Evolutionary conservation across 1,139 yeast genomes (phyloP).

Genomic region (Chernovozyma aurita): DNA sequence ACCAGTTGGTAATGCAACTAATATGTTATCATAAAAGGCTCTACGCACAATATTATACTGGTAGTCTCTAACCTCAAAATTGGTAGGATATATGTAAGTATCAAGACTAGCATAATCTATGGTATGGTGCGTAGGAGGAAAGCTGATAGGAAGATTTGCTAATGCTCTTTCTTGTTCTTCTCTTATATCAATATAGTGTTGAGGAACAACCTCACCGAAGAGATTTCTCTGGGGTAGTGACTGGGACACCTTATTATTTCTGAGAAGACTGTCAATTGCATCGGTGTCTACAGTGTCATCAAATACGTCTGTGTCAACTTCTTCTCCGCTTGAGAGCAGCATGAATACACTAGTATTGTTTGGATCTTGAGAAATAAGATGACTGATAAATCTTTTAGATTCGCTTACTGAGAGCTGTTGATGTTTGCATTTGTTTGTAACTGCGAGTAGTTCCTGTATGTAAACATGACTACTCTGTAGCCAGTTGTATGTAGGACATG

Average conservation of each 20-base stretch:
- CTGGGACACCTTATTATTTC: neutral
- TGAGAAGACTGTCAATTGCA: slow-evolving; percentile 4
- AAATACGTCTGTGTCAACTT: slow-evolving; percentile 7
- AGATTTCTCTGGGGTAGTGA: slow-evolving; percentile 4
- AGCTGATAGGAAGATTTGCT: slow-evolving; percentile 3
- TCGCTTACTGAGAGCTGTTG: too few relatives aligned
- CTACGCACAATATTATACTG: slow-evolving; percentile 75
- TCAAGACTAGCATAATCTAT: slow-evolving; percentile 37
- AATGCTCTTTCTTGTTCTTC: slow-evolving; percentile 1
- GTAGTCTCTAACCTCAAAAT: slow-evolving; percentile 78
- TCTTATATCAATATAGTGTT: neutral
- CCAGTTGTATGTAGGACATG: too few relatives aligned
- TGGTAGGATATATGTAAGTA: slow-evolving; percentile 78
- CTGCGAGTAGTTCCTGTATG: too few relatives aligned
- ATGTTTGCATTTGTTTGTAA: too few relatives aligned
- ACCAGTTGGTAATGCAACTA: slow-evolving; percentile 96
- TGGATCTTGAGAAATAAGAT: too few relatives aligned
- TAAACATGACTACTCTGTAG: too few relatives aligned
- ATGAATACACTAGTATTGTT: too few relatives aligned
- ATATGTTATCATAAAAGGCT: slow-evolving; percentile 67
- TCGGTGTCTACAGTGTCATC: slow-evolving; percentile 6
- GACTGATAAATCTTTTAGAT: too few relatives aligned
- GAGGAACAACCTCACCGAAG: slow-evolving; percentile 3
- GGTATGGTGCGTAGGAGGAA: slow-evolving; percentile 48
- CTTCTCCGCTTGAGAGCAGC: neutral